Base-by-base conservation (phyloP, 1,139 yeast genomes). In the Geotrichum restrictum region DNA sequence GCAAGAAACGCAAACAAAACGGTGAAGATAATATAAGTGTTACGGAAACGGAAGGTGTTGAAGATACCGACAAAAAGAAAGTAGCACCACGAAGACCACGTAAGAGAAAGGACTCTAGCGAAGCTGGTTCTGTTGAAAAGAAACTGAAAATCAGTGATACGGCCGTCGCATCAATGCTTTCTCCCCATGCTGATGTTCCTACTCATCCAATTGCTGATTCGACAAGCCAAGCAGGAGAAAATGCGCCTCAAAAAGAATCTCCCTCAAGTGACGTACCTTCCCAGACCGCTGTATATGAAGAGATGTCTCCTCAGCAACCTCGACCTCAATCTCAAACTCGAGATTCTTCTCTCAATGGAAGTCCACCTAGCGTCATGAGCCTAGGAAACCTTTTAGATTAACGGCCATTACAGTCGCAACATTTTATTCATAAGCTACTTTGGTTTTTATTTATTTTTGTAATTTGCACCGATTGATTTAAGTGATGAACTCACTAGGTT, bases 301-400 rank as follows among this genome's bases (percentile, higher is more conserved):
- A 27, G 16, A 22, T 10, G 24, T 21, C 34, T 10, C 24, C 34
- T 8, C 6, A 10, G 5, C 45, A 5, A n/a, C 21, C 8, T 27
- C 21, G 34, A 2, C 22, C 36, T 13, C 16, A 21, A 22, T 11
- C 36, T 13, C 16, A 21, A 22, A 8, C 32, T n/a, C 31, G 11
- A n/a, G 44, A 16, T 10, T 14, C 33, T 7, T n/a, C 45, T 29
- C n/a, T 13, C 3, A 29, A 29, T 29, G 36, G 36, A 11, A 41
- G 36, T 4, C 31, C 34, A 6, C 45, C 45, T 3, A 41, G 45
- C 36, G 36, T 41, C 8, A 41, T 41, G 45, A 41, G 45, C 13
- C 18, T 41, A 4, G 45, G 45, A 11, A 41, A 41, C 14, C 45
- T 41, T 16, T 4, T 41, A 19, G 45, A 41, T 14, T 41, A 41